Evolutionary conservation across 345 rosid species (phyloP).

Genomic region (Gossypium turneri): DNA sequence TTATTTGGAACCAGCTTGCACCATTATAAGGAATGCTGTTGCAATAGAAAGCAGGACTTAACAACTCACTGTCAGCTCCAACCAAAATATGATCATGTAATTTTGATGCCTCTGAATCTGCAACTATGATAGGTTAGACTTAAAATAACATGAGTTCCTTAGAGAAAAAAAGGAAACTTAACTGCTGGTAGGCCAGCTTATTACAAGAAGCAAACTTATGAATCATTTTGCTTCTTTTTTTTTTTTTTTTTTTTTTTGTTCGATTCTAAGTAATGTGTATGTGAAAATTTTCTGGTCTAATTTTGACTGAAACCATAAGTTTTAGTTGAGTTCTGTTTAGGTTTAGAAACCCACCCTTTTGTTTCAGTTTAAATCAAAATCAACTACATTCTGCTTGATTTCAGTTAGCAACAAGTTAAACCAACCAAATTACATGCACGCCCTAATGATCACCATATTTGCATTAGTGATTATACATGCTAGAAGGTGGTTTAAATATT

Average conservation of each 20-base stretch:
- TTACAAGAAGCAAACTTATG: not conserved
- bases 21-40: not conserved
- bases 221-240: too few species aligned
- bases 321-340: not conserved
- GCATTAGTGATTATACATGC: not conserved
- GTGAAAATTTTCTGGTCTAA: not conserved
- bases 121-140: not conserved
- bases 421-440: not conserved
- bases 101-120: constrained; percentile 20
- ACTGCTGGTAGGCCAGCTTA: not conserved
- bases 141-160: not conserved
- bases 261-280: not conserved
- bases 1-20: not conserved
- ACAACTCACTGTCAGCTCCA: constrained; percentile 29
- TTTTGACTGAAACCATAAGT: not conserved
- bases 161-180: not conserved
- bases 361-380: not conserved
- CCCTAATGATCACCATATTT: not conserved
- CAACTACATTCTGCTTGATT: not conserved
- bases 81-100: constrained; percentile 1
- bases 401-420: not conserved
- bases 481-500: not conserved
- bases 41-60: not conserved
- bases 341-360: not conserved
- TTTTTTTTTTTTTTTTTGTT: too few species aligned